Evolutionary conservation across 108 stramenopile species (phyloP).

Genomic region (Pseudonitzschia delicatissima): DNA sequence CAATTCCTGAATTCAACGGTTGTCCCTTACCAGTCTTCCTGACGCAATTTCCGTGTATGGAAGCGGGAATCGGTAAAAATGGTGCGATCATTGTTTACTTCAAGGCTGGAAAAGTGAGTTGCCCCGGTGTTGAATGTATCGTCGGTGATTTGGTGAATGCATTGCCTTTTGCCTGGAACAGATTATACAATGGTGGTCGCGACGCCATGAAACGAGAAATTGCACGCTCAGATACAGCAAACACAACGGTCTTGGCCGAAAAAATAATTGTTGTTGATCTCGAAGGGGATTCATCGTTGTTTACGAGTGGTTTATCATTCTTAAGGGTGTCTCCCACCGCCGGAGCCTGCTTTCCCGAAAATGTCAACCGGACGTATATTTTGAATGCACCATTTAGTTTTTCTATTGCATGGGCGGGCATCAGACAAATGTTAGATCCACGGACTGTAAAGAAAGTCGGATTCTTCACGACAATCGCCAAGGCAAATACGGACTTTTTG

Average conservation of each 20-base stretch:
- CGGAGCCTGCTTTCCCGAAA: constrained; percentile 20
- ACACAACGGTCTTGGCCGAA: constrained; percentile 7
- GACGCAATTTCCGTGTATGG: constrained; percentile 13
- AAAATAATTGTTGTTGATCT: constrained; percentile 17
- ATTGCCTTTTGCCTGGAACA: constrained; percentile 11
- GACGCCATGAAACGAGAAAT: constrained; percentile 14
- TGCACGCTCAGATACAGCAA: neutral
- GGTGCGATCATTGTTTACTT: constrained; percentile 17
- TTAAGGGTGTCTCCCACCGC: neutral
- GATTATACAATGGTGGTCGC: neutral
- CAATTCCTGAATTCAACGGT: neutral
- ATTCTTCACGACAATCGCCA: constrained; percentile 14
- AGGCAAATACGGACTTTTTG: constrained; percentile 5
- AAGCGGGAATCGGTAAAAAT: constrained; percentile 13
- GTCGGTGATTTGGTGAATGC: constrained; percentile 10
- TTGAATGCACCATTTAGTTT: constrained; percentile 23
- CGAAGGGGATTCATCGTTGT: constrained; percentile 2
- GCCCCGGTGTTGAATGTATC: neutral
- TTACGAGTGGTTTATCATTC: constrained; percentile 4
- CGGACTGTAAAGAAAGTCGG: constrained; percentile 5
- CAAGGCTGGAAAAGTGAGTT: constrained; percentile 1
- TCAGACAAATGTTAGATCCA: constrained; percentile 3
- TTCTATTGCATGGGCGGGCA: constrained; percentile 6
- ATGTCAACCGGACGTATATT: constrained; percentile 10
- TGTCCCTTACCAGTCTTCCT: constrained; percentile 11